These are phyloP conservation scores for Hyaloraphidium curvatum DNA, from an alignment of 192 early-diverging fungal species.

Conservation along the genomic window DNA sequence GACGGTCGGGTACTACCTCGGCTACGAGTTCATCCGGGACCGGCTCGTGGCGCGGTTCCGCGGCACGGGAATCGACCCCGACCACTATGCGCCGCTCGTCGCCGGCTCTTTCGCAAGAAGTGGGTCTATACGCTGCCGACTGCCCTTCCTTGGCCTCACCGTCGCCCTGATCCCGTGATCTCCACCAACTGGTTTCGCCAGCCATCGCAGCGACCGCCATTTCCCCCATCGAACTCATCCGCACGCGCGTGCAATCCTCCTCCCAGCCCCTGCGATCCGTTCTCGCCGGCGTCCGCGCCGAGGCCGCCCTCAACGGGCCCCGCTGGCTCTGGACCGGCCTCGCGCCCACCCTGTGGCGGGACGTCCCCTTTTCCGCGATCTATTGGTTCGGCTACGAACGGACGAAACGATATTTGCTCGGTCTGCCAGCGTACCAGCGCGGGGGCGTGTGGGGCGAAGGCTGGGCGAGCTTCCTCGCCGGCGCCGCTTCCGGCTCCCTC, in stretches of 20 bases:
- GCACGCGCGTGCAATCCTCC: conserved; percentile 80
- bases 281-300: not conserved
- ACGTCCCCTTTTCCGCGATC: conserved; percentile 86
- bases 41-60: conserved; percentile 11
- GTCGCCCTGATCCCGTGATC: not conserved
- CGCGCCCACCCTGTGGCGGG: conserved; percentile 73
- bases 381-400: conserved; percentile 85
- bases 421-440: not conserved
- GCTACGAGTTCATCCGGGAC: conserved; percentile 73
- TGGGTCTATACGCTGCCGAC: conserved; percentile 10
- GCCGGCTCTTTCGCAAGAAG: conserved; percentile 65
- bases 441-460: not conserved
- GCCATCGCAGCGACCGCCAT: conserved; percentile 54
- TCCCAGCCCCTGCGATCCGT: not conserved
- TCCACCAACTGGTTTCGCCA: conserved; percentile 7
- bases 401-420: conserved; percentile 21
- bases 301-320: not conserved
- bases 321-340: conserved; percentile 60
- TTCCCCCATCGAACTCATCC: conserved; percentile 78
- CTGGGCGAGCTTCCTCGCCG: conserved; percentile 50
- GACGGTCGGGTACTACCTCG: conserved; percentile 85
- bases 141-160: too few species aligned
- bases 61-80: conserved; percentile 14
- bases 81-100: conserved; percentile 41
- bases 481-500: conserved; percentile 70